Base-by-base conservation (phyloP, 129 eudicot genomes). In the Artemisia annua region DNA sequence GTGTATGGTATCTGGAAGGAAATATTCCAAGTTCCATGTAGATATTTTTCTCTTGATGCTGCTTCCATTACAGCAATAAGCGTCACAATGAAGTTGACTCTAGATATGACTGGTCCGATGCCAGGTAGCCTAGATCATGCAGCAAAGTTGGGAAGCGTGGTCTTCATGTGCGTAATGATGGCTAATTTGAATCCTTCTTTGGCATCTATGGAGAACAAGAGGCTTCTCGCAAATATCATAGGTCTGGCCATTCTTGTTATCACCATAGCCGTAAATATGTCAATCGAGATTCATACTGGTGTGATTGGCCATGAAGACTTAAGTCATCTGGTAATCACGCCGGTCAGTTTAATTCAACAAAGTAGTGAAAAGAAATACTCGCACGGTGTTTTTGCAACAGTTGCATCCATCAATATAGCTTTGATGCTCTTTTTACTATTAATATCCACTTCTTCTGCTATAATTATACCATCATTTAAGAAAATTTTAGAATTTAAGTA, bases 401-500 rank as follows among this genome's bases (percentile, higher is more conserved):
- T 15, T 16, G 60, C 59, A 67, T 50, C 11, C 60, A 3, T 80
- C 48, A 48, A 52, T 55, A 32, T 72, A 18, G n/a, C 17, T 62
- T 46, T 75, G 54, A 68, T 80, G 72, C 12, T 80, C 22, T 18
- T 69, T 39, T 39, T 39, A 57, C 44, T 81, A 26, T 12, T 69
- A 5, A 48, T 75, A 19, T 52, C 71, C 3, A 59, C 60, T 57
- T 81, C 80, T 35, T 81, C 85, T 3, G 78, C 85, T 35, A 28
- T 81, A 43, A 46, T 74, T 20, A 61, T 75, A 64, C 81, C 81
- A 10, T 64, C 52, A 9, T 48, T 69, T 4, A 81, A 81, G 48
- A n/a, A 5, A 39, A 69, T 70, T 55, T n/a, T 81, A 49, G 74
- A 81, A 18, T 19, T 73, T 63, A 81, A 81, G 73, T 75, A 75